Base-by-base conservation (phyloP, 148 eudicot species). In the Fallopia convolvulus region DNA sequence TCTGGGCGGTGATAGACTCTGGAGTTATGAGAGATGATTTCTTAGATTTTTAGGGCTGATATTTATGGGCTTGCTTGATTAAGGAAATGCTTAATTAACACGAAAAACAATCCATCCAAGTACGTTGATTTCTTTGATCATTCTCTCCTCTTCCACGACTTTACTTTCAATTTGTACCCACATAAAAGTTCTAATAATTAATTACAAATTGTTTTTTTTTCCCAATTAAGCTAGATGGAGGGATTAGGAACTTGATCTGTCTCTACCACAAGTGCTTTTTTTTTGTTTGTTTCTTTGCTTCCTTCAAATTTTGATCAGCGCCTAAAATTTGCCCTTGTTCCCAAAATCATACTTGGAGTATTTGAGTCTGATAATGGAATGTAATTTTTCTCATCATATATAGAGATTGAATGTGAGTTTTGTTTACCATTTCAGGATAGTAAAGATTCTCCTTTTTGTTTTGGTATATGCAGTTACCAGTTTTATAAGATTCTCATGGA, bases 21-120 rank as follows among this genome's bases (percentile, higher is more conserved):
- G 93, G 96, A 89, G 83, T 79, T 91, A 91, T 23, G 79, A 74
- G 78, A 32, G 76, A 15, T 66, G 18, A 60, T 53, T 53, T 3
- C 3, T 47, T 9, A 47, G 14, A 53, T 53, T 53, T 53, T 53
- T 17, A 17, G 1, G 4, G 20, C 21, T 18, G 20, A 53, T 53
- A 18, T 3, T 26, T 26, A 26, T 26, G 55, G 6, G 15, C 55
- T 50, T 17, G 5, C 14, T 50, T 12, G 13, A 49, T 1, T 2
- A 42, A 26, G 30, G 30, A 26, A 6, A 42, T 36, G 39, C 3
- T 36, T 36, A 36, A 36, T 36, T 36, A 36, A 36, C 39, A 2
- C 39, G n/a, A 42, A 6, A 42, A 6, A 42, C 6, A 1, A 42
- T 47, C 13, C 50, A 47, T 47, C 50, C 50, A 47, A 47, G 14